Conservation (phyloP, 2,329 filamentous ascomycete species). For the Colletotrichum tabaci region DNA sequence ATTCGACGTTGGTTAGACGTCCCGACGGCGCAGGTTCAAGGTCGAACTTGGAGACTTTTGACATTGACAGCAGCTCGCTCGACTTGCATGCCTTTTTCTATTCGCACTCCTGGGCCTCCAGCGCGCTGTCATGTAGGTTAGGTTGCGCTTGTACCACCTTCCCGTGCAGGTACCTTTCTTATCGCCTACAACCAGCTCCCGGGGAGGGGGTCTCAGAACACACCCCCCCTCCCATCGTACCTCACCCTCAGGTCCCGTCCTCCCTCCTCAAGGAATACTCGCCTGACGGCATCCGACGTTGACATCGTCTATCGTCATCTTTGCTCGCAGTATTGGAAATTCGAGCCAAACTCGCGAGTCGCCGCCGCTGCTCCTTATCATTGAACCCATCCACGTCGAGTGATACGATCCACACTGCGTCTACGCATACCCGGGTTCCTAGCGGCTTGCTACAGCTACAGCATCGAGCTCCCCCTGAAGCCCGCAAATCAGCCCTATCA, state of each 20-base stretch:
- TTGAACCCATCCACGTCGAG: neutral
- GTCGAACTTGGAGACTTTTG: neutral
- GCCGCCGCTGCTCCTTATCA: neutral
- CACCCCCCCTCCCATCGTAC: conserved; percentile 34
- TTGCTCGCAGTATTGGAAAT: neutral
- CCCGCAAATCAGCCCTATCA: conserved; percentile 40
- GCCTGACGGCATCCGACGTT: neutral
- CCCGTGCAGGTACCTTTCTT: conserved; percentile 22
- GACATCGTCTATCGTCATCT: neutral
- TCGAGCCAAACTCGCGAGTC: neutral
- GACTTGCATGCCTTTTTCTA: conserved; percentile 18
- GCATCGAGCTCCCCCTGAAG: conserved; percentile 35
- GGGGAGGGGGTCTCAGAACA: neutral
- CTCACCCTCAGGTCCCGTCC: conserved; percentile 19
- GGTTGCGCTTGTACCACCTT: conserved; percentile 33
- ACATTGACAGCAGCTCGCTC: conserved; percentile 18
- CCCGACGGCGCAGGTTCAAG: conserved; percentile 6
- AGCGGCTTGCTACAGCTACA: conserved; percentile 34
- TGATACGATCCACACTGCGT: neutral
- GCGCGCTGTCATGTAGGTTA: conserved; percentile 5
- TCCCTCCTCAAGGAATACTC: neutral
- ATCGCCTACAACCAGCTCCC: neutral
- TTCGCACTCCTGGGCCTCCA: conserved; percentile 34
- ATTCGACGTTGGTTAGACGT: too few relatives aligned
- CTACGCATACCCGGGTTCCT: neutral